Percentiles rank a stretch among this genome's conserved stretches.
Evolutionary conservation across 2,329 filamentous ascomycete species (phyloP).

Genomic region (Passalora sequoiae): DNA sequence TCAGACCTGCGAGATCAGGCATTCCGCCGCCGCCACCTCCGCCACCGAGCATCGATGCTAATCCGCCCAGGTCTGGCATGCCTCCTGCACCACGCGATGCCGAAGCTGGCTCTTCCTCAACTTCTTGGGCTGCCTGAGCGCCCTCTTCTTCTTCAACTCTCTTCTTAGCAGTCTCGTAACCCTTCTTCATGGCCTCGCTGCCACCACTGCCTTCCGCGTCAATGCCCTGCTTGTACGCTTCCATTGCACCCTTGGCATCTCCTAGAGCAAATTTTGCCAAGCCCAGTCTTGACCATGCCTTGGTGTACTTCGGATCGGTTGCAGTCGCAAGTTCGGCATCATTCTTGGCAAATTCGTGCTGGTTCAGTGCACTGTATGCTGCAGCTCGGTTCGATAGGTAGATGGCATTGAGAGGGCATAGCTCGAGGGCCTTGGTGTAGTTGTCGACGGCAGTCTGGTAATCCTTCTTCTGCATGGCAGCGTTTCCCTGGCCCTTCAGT

Average conservation of each 20-base stretch:
- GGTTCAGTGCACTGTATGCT: constrained; percentile 76
- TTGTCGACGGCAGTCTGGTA: constrained; percentile 75
- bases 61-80: constrained; percentile 37
- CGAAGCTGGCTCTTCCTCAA: constrained; percentile 18
- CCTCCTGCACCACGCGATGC: constrained; percentile 36
- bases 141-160: constrained; percentile 73
- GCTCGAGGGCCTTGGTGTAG: constrained; percentile 79
- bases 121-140: constrained; percentile 36
- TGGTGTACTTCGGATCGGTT: constrained; percentile 88
- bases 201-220: constrained; percentile 90
- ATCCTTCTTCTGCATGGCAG: constrained; percentile 91
- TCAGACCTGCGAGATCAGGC: constrained; percentile 80
- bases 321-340: constrained; percentile 89
- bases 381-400: constrained; percentile 97
- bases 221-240: constrained; percentile 89
- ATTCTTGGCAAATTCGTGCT: constrained; percentile 76
- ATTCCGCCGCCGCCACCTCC: constrained; percentile 68
- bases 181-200: constrained; percentile 95
- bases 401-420: constrained; percentile 83
- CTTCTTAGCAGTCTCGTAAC: constrained; percentile 86
- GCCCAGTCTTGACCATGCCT: constrained; percentile 91
- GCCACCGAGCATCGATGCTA: constrained; percentile 50
- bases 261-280: constrained; percentile 87
- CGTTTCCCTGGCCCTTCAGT: constrained; percentile 86
- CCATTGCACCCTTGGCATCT: constrained; percentile 85